These are phyloP conservation scores for Fusarium nodosum DNA, from an alignment of 2,329 filamentous ascomycete species.

Conservation along the genomic window DNA sequence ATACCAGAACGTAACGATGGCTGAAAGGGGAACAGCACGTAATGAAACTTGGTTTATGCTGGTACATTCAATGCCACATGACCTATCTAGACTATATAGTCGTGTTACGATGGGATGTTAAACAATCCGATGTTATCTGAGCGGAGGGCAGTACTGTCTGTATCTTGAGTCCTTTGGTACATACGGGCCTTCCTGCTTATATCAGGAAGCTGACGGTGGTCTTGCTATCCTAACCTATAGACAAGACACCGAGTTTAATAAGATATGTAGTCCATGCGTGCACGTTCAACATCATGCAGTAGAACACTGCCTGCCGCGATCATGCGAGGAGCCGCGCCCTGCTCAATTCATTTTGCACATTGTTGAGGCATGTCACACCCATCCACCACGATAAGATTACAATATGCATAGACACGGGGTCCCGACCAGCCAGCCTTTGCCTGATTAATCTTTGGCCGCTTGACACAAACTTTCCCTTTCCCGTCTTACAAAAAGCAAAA, in stretches of 20 bases:
- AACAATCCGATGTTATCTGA: background rate
- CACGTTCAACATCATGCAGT: background rate
- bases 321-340: conserved; percentile 13
- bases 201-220: background rate
- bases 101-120: conserved; percentile 10
- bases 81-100: conserved; percentile 3
- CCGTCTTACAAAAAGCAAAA: conserved; percentile 23
- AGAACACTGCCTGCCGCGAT: background rate
- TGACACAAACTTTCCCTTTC: conserved; percentile 1
- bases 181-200: conserved; percentile 3
- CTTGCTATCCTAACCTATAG: background rate
- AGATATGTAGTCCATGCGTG: conserved; percentile 4
- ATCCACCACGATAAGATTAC: conserved; percentile 25
- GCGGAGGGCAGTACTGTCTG: background rate
- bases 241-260: background rate
- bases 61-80: conserved; percentile 14
- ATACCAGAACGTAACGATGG: conserved; percentile 7
- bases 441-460: conserved; percentile 14
- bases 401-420: conserved; percentile 23
- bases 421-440: conserved; percentile 2
- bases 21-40: conserved; percentile 5
- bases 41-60: background rate
- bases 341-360: conserved; percentile 15
- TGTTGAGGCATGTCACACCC: conserved; percentile 9
- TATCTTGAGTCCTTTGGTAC: background rate